Conservation (phyloP, 768 basidiomycete species). For the Rhodotorula paludigena region DNA sequence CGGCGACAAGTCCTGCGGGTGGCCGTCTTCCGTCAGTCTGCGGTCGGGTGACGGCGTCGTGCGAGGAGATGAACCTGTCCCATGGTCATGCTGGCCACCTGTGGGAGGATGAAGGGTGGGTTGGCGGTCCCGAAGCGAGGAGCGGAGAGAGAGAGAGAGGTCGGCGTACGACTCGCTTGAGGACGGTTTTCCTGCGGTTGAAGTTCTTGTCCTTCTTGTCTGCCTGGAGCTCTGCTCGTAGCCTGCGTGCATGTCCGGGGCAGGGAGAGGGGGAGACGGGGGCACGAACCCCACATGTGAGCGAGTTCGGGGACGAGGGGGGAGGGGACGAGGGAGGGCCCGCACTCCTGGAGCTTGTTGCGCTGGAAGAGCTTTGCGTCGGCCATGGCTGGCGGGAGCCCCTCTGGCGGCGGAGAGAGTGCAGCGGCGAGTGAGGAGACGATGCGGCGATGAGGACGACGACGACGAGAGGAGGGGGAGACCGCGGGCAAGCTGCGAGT, state of each 20-base stretch:
- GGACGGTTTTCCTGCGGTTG: slow-evolving; percentile 80
- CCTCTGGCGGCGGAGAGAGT: no score
- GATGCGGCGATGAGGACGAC: not conserved
- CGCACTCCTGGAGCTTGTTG: slow-evolving; percentile 33
- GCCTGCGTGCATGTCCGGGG: not conserved
- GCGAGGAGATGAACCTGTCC: slow-evolving; percentile 71
- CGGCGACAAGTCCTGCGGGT: slow-evolving; percentile 54
- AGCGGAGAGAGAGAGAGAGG: not conserved
- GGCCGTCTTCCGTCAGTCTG: not conserved
- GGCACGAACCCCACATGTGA: not conserved
- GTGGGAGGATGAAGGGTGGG: not conserved
- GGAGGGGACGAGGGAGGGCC: no score
- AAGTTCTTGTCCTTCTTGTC: slow-evolving; percentile 90
- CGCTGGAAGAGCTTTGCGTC: slow-evolving; percentile 36
- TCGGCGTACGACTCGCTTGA: slow-evolving; percentile 79
- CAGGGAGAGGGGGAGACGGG: not conserved
- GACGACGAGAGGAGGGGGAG: not conserved
- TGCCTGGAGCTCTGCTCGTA: slow-evolving; percentile 40
- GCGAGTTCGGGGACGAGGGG: not conserved
- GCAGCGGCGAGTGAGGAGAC: not conserved
- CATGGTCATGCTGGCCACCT: slow-evolving; percentile 91
- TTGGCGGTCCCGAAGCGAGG: not conserved
- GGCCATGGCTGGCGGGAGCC: slow-evolving; percentile 12
- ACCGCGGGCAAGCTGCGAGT: no score
- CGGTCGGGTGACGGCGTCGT: not conserved